Base-by-base conservation (phyloP, 2,329 filamentous ascomycete genomes). In the Xylaria sp. region DNA sequence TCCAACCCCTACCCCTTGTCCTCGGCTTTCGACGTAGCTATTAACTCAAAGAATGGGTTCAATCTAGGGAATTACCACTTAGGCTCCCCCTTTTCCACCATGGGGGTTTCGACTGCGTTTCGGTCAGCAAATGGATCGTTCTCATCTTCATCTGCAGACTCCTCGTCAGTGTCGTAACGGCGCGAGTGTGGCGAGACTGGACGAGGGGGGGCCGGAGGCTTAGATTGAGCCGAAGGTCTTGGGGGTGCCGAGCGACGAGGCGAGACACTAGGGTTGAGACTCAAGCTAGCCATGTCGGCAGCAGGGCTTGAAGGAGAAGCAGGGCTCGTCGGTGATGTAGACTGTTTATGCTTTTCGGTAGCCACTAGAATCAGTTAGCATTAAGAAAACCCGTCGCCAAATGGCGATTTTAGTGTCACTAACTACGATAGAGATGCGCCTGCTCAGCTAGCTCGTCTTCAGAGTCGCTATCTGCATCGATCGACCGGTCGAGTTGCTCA, bases 401-500 rank as follows among this genome's bases (percentile, higher is more conserved):
- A 14, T 36, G 21, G 30, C 55, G 6, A 27, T 27, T 47, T 47
- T 32, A 24, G 60, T 9, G 24, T 14, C 32, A 78, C 81, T 75
- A 82, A 89, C 88, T 88, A 72, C 86, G 83, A 73, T 90, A 91
- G 24, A 88, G 81, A 74, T 89, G 87, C 42, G 89, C 88, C 78
- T 91, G 89, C 75, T 91, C 88, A 53, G 90, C 88, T 48, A 88
- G 78, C 74, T 88, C 91, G 69, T 91, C 89, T 65, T 92, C 89
- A 1, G 89, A 91, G 78, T 92, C 89, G 72, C 89, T 91, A 76
- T 92, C 90, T 5, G 89, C 89, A 72, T 93, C 92, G 71, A 95
- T 92, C 56, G 92, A 94, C 69, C 91, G 90, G 78, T 99, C 95
- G 71, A 98, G 88, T 74, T 98, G 93, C 80, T 98, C 95, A 77